phyloP scores from a whole-genome alignment of 2,329 filamentous ascomycete species.

The Sarocladiaceae sp. region DNA sequence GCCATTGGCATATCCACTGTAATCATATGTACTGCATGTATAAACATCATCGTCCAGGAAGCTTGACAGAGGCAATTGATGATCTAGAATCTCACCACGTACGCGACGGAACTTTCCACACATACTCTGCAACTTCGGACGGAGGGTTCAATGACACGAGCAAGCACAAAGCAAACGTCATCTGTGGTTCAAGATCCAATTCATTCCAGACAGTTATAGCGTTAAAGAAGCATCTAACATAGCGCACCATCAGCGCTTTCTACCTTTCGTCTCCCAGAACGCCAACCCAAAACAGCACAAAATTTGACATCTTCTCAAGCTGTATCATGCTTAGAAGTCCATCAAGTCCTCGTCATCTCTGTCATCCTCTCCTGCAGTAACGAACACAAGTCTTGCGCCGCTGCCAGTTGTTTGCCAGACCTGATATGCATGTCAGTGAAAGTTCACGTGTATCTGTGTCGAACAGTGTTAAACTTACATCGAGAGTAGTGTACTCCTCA shows the following conservation, averaged over 20 bases:
- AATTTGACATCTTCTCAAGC: conserved; percentile 9
- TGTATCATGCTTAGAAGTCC: neutral
- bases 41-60: neutral
- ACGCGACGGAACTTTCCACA: too few species aligned
- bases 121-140: too few species aligned
- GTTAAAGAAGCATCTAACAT: conserved; percentile 6
- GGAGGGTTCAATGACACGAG: too few species aligned
- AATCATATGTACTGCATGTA: conserved; percentile 11
- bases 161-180: too few species aligned
- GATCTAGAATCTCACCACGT: too few species aligned
- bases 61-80: too few species aligned
- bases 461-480: conserved; percentile 62
- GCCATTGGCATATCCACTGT: neutral
- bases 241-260: conserved; percentile 5
- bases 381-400: conserved; percentile 67
- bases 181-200: too few species aligned
- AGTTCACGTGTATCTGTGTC: neutral
- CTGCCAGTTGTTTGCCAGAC: conserved; percentile 75
- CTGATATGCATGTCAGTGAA: conserved; percentile 41
- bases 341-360: conserved; percentile 44
- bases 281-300: conserved; percentile 14
- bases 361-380: conserved; percentile 53
- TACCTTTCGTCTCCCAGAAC: conserved; percentile 2
- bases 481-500: conserved; percentile 81
- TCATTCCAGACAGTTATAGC: conserved; percentile 1